These are phyloP conservation scores for Cadophora luteo-olivacea DNA, from an alignment of 2,329 filamentous ascomycete genomes.

Conservation along the genomic window DNA sequence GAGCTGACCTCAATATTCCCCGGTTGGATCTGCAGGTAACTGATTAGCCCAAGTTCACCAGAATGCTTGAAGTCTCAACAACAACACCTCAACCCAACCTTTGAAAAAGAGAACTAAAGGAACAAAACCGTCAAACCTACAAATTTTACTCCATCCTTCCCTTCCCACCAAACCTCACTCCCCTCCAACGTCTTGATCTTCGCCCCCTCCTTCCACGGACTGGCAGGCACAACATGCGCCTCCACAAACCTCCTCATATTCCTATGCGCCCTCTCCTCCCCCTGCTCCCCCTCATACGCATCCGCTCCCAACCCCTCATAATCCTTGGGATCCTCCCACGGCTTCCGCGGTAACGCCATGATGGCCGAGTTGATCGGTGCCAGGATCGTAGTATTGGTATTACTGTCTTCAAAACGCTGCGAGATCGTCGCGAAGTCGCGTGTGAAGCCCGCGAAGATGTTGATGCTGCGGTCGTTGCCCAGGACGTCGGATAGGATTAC, in stretches of 20 bases:
- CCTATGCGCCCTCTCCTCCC: slow-evolving; percentile 74
- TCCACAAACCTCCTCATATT: slow-evolving; percentile 86
- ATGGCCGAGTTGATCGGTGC: slow-evolving; percentile 87
- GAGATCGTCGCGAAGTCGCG: slow-evolving; percentile 76
- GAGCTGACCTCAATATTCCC: slow-evolving; percentile 78
- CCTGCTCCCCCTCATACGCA: slow-evolving; percentile 78
- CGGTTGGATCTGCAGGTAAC: slow-evolving; percentile 69
- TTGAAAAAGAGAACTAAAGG: not conserved
- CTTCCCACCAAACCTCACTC: slow-evolving; percentile 82
- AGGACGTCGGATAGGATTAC: slow-evolving; percentile 86
- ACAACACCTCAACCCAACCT: not conserved
- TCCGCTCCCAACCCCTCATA: slow-evolving; percentile 70
- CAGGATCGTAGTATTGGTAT: slow-evolving; percentile 80
- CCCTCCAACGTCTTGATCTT: slow-evolving; percentile 74
- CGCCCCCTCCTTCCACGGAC: slow-evolving; percentile 74
- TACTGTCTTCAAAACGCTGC: slow-evolving; percentile 69
- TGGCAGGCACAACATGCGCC: slow-evolving; percentile 77
- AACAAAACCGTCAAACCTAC: slow-evolving; percentile 52
- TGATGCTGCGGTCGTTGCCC: slow-evolving; percentile 77
- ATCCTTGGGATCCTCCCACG: slow-evolving; percentile 81
- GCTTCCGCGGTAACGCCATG: slow-evolving; percentile 79
- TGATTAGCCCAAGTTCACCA: slow-evolving; percentile 7
- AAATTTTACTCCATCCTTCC: slow-evolving; percentile 68
- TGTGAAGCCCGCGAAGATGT: slow-evolving; percentile 83
- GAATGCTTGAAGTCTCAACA: not conserved